Base-by-base conservation (phyloP, 2,329 filamentous ascomycete genomes). In the Apiospora aurea region DNA sequence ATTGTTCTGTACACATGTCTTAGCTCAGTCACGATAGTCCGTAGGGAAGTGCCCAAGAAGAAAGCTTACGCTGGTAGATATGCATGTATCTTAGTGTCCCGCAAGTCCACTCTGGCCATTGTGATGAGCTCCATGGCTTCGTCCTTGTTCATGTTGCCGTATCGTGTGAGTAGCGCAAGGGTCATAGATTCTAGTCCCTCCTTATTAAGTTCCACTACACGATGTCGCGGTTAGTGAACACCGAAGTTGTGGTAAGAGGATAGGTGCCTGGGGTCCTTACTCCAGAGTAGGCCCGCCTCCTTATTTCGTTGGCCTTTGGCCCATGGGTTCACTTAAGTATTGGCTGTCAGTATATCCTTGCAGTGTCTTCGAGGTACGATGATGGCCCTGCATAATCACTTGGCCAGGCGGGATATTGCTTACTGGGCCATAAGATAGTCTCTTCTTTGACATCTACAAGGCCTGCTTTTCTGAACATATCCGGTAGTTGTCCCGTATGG, bases 401-500 rank as follows among this genome's bases (percentile, higher is more conserved):
- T 14, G 14, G 26, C 24, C 29, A 38, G 4, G 21, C 29, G 16
- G 26, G 5, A 21, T 1, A 57, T 61, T n/a, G 3, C 57, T 64
- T 64, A 64, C 57, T 53, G 16, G 72, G 72, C 72, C 72, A 73
- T 11, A 72, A 26, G 6, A 73, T 71, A 24, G 57, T 38, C 24
- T 67, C 66, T 49, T 73, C 72, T 38, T 53, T 66, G 24, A 73
- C 67, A 16, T 73, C 71, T 43, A 46, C 69, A 13, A 73, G 66
- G 13, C 72, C 72, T 26, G 57, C 71, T 66, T 51, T 53, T 18
- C 57, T 69, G 43, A 72, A 72, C 71, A 73, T 70, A 24, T 70
- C 68, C 3, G 64, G 67, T 11, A 69, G 57, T 34, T 71, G 26
- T 8, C 69, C 69, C 2, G 66, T 47, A n/a, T 71, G 70, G 6